Percentiles rank a stretch among this genome's conserved stretches.
Conservation (phyloP, 148 eudicot species). For the Agrostemma githago region DNA sequence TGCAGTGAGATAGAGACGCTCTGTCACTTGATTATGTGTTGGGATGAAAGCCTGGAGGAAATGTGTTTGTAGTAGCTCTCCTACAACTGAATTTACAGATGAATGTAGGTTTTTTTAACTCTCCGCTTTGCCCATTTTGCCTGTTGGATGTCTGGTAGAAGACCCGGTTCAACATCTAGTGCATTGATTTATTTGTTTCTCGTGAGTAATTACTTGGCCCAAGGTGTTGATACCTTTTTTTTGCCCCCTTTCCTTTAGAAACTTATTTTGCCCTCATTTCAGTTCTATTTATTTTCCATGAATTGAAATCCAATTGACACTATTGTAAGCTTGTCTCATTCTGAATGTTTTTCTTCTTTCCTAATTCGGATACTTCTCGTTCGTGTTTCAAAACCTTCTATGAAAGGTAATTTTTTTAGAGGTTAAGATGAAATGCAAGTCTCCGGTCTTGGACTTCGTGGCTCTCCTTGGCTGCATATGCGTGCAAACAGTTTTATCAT, state of each 20-base stretch:
- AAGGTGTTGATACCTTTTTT: neutral
- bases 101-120: conserved; percentile 25
- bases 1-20: conserved; percentile 26
- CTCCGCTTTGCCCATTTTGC: conserved; percentile 10
- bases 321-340: neutral
- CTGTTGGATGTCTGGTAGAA: conserved; percentile 24
- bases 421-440: too few relatives aligned
- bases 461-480: too few relatives aligned
- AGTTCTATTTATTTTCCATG: conserved; percentile 18
- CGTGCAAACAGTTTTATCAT: too few relatives aligned
- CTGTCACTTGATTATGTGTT: conserved; percentile 22
- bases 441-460: too few relatives aligned
- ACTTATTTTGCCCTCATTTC: neutral
- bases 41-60: conserved; percentile 22
- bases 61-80: conserved; percentile 34
- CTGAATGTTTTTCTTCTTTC: too few relatives aligned
- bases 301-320: conserved; percentile 12
- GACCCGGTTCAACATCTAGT: conserved; percentile 28
- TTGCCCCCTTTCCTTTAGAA: neutral
- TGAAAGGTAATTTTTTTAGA: too few relatives aligned
- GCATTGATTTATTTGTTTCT: conserved; percentile 43
- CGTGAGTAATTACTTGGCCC: conserved; percentile 19
- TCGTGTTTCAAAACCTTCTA: too few relatives aligned
- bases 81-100: conserved; percentile 30
- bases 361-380: too few relatives aligned